phyloP scores from a whole-genome alignment of 73 alveolate genomes.

The Paramecium bursaria region DNA sequence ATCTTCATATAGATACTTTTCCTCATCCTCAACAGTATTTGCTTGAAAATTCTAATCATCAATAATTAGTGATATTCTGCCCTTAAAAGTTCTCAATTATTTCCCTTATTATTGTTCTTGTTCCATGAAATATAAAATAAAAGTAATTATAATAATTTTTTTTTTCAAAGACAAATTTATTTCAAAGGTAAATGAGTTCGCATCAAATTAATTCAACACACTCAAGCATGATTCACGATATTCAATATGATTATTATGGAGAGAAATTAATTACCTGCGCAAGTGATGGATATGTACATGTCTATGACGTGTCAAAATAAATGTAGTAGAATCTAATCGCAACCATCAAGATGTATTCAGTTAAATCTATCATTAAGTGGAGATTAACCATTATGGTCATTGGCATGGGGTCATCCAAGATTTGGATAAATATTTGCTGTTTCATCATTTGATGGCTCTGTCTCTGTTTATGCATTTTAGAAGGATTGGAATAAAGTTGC shows the following conservation, averaged over 20 bases:
- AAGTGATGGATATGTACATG: conserved; percentile 69
- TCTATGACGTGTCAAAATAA: conserved; percentile 67
- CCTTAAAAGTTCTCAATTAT: no score
- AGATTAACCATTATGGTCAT: conserved; percentile 70
- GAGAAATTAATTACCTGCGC: conserved; percentile 75
- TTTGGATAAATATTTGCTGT: conserved; percentile 77
- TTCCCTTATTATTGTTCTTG: no score
- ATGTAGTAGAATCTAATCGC: not conserved
- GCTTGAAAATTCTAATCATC: no score
- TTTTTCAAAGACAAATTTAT: no score
- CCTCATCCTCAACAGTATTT: conserved; percentile 49
- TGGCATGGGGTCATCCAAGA: conserved; percentile 85
- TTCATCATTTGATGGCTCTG: conserved; percentile 76
- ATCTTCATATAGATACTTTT: conserved; percentile 29
- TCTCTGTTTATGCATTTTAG: conserved; percentile 25
- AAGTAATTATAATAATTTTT: no score
- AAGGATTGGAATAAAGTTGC: conserved; percentile 55
- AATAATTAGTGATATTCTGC: no score
- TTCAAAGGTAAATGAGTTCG: no score
- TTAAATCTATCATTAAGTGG: not conserved
- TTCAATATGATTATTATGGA: conserved; percentile 78
- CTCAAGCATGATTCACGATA: conserved; percentile 71
- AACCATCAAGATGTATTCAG: not conserved
- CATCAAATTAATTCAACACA: conserved; percentile 40
- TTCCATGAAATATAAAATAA: no score